Base-by-base conservation (phyloP, 495 filamentous ascomycete genomes). In the Podospora pseudoanserina region DNA sequence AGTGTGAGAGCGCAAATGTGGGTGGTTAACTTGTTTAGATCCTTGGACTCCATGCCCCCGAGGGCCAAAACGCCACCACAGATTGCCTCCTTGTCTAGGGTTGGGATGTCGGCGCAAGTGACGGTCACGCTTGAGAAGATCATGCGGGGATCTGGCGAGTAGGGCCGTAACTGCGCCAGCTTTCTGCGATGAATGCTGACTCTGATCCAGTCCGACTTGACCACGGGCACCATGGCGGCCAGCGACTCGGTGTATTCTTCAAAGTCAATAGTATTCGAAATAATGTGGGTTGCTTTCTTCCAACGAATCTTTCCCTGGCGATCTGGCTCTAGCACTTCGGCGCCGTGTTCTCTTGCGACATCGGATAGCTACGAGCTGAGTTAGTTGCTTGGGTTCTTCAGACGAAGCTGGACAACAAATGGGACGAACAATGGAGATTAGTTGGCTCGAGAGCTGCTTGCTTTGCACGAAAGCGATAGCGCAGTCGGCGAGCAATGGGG, bases 71-170 rank as follows among this genome's bases (percentile, higher is more conserved):
- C 91, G 4, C 92, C 95, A 3, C 93, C 95, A 61, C 90, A 87
- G 65, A 99, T 97, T 0, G 92, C 90, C 78, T 98, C 94, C 75
- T 93, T 91, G 79, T 99, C 95, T 15, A 86, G 89, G n/a, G 86
- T 79, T 4, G 95, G 95, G 60, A 99, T 88, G 69, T 96, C 92
- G 61, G 84, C 82, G 72, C 89, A 92, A 20, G 88, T 88, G 3
- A 95, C 78, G 13, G 91, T 84, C 58, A 96, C 88, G 70, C 90
- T 89, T 59, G 90, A 92, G 79, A 99, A 90, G 78, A 97, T 93
- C 69, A 97, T 88, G 54, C 89, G 84, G 7, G 95, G 94, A 72
- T 99, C 96, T 0, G 95, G 95, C 56, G 89, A 97, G 73, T 88
- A 96, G 20, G 91, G 91, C 28, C 94, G 86, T 18, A 92, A 85